phyloP scores from a whole-genome alignment of 2,329 filamentous ascomycete species.

The Aspergillus felis region DNA sequence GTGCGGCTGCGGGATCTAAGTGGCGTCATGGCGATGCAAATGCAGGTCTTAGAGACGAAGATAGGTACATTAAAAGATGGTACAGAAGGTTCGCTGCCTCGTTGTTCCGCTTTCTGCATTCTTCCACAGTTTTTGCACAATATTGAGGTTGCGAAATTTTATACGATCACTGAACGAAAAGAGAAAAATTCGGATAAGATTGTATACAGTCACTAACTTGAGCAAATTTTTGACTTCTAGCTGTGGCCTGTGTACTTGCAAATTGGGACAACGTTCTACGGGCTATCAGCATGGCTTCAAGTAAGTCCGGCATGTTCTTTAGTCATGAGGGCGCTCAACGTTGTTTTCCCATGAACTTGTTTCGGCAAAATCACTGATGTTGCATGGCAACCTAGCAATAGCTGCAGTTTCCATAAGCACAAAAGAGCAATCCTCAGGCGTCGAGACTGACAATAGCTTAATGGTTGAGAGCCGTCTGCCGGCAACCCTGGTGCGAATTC shows the following conservation, averaged over 20 bases:
- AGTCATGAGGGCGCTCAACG: not conserved
- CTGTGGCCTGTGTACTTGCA: constrained; percentile 61
- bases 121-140: not conserved
- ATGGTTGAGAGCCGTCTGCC: constrained; percentile 58
- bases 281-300: constrained; percentile 62
- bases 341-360: not conserved
- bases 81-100: constrained; percentile 50
- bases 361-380: constrained; percentile 2
- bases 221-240: constrained; percentile 30
- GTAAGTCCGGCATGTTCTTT: constrained; percentile 40
- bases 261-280: constrained; percentile 65
- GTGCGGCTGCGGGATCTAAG: constrained; percentile 60
- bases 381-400: constrained; percentile 21
- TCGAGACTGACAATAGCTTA: constrained; percentile 53
- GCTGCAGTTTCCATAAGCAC: constrained; percentile 18
- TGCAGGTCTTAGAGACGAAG: constrained; percentile 60
- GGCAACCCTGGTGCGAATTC: constrained; percentile 43
- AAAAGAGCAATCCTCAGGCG: constrained; percentile 10
- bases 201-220: not conserved
- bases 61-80: constrained; percentile 58
- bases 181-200: not conserved
- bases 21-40: constrained; percentile 58
- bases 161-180: not conserved
- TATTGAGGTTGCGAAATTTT: constrained; percentile 6
- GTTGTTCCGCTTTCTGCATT: not conserved